These are phyloP conservation scores for Schizophyllum amplum DNA, from an alignment of 1,284 basidiomycete species.

Conservation along the genomic window DNA sequence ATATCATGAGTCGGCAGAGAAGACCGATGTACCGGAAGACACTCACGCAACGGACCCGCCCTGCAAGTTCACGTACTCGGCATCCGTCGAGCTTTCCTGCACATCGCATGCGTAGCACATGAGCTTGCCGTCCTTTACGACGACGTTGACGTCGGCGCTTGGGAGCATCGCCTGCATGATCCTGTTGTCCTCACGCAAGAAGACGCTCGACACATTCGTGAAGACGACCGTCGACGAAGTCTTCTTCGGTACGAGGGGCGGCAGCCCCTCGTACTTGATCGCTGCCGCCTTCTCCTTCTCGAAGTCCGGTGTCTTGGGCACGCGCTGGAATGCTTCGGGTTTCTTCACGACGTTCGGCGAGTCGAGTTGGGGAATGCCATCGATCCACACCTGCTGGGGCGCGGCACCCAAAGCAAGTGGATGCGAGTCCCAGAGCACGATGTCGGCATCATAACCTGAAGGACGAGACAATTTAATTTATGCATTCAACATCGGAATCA, in stretches of 20 bases:
- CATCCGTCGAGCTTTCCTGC: not conserved
- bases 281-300: conserved; percentile 44
- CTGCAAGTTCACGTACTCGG: conserved; percentile 8
- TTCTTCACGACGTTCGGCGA: conserved; percentile 35
- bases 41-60: conserved; percentile 11
- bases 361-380: conserved; percentile 56
- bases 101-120: conserved; percentile 25
- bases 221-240: conserved; percentile 41
- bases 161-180: conserved; percentile 14
- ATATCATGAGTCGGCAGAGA: not conserved
- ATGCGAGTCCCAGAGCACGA: conserved; percentile 70
- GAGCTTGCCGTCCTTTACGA: conserved; percentile 35
- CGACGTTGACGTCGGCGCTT: conserved; percentile 24
- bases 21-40: not conserved
- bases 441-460: conserved; percentile 35
- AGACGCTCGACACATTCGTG: conserved; percentile 47
- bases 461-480: conserved; percentile 3
- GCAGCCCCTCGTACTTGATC: conserved; percentile 58
- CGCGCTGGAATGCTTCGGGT: conserved; percentile 34
- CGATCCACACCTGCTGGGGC: conserved; percentile 69
- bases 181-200: conserved; percentile 19
- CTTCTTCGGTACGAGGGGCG: conserved; percentile 40
- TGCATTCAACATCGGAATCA: too few species aligned
- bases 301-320: conserved; percentile 53
- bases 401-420: conserved; percentile 68